Evolutionary conservation across 176 grass and related monocot species (phyloP), one percentile per base, ranked within the genome.

Genomic region (Areca catechu): DNA sequence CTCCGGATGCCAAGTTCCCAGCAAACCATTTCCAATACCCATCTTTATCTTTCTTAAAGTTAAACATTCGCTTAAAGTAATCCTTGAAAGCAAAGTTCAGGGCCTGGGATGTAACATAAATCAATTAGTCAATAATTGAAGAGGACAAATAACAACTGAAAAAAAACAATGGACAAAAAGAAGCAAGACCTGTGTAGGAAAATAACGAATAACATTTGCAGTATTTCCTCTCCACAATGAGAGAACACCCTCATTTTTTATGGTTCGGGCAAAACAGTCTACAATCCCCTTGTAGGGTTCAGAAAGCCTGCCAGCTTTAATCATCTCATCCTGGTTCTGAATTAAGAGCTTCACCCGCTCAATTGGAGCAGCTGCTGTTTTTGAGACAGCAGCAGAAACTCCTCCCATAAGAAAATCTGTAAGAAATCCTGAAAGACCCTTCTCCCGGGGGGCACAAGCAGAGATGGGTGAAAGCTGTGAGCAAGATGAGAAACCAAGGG

Each of bases 201-300:
- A 60, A 28, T 60, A 60, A 28, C 57, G 57, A 34, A 60, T 60
- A n/a, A 60, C 57, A 18, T 60, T 60, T 16, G 57, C 57, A n/a
- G 57, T 60, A 22, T 60, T 60, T 60, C 57, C 57, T 60, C 57
- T 4, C 24, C 24, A 60, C 57, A 60, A 60, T n/a, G 57, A 19
- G 15, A 60, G 24, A 0, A 60, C 7, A 24, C 57, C 57, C 17
- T 60, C 57, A 34, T 60, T 22, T 22, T 60, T 60, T 5, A 60
- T 30, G 4, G 57, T 60, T 29, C 57, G 57, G 14, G 4, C 21
- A 60, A 60, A 60, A 28, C 57, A 60, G 16, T 60, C 57, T n/a
- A 4, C 24, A 19, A 60, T 60, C 25, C 57, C 57, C 57, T 60
- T 60, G 24, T 60, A 60, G 21, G 57, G 57, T 18, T 60, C 57